Conservation (phyloP, 805 yeast genomes). For the Yamadazyma sp. region DNA sequence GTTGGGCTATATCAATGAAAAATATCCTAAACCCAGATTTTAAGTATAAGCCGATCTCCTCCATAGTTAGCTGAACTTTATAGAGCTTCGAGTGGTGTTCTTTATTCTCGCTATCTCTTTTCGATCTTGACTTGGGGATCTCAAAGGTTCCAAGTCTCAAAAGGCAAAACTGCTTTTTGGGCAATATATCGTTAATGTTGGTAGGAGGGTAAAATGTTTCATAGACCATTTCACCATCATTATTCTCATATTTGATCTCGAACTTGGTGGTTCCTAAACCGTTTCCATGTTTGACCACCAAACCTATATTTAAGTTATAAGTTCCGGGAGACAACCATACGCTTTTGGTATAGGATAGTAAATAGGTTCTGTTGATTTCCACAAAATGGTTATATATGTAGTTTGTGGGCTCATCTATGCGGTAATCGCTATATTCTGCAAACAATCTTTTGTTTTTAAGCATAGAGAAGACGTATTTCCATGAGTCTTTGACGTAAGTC, state of each 20-base stretch:
- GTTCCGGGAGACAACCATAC: conserved; percentile 49
- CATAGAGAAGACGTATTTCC: conserved; percentile 53
- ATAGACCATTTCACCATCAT: conserved; percentile 24
- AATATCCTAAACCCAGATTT: conserved; percentile 52
- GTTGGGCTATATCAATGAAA: conserved; percentile 45
- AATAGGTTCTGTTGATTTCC: conserved; percentile 50
- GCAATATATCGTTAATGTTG: conserved; percentile 57
- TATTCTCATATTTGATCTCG: conserved; percentile 37
- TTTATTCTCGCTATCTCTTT: conserved; percentile 5
- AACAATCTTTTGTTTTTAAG: conserved; percentile 52
- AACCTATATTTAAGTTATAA: conserved; percentile 52
- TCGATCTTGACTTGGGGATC: conserved; percentile 23
- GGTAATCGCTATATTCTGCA: conserved; percentile 46
- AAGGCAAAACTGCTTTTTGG: conserved; percentile 49
- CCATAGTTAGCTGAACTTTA: conserved; percentile 47
- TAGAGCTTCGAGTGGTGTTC: conserved; percentile 12
- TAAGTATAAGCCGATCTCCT: conserved; percentile 54
- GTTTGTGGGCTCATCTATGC: conserved; percentile 49
- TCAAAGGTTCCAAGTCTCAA: conserved; percentile 51
- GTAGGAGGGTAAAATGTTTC: conserved; percentile 56
- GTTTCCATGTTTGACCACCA: conserved; percentile 51
- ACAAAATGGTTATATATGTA: conserved; percentile 45
- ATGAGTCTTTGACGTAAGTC: conserved; percentile 48
- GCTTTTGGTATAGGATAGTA: conserved; percentile 45
- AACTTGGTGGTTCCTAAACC: conserved; percentile 63